Conservation (phyloP, 2,329 filamentous ascomycete genomes). For the Penicillium sclerotiorum region DNA sequence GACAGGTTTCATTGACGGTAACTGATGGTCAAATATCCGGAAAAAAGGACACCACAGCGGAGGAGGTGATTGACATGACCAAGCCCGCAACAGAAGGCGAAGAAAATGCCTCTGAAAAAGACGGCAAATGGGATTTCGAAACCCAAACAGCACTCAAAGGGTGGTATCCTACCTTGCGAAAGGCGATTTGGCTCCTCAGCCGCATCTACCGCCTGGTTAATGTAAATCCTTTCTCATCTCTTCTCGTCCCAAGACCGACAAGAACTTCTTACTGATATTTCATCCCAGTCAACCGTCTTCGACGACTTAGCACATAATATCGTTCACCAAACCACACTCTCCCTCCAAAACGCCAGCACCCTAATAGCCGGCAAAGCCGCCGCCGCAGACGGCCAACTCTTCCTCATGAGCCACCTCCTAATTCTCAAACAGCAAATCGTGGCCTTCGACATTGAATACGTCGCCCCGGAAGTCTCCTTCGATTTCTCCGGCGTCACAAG, state of each 20-base stretch:
- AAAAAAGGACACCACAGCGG: conserved; percentile 50
- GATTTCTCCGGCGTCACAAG: conserved; percentile 67
- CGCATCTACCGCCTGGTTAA: conserved; percentile 71
- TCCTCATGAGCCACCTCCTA: conserved; percentile 91
- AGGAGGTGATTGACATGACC: conserved; percentile 44
- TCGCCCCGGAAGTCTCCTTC: conserved; percentile 65
- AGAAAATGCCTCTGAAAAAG: conserved; percentile 50
- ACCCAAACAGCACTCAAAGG: conserved; percentile 59
- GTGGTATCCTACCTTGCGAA: conserved; percentile 69
- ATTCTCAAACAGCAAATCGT: conserved; percentile 95
- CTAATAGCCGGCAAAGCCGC: conserved; percentile 66
- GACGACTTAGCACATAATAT: conserved; percentile 77
- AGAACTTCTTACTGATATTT: conserved; percentile 20
- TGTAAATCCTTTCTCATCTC: conserved; percentile 39
- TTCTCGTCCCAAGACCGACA: background rate
- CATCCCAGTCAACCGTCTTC: conserved; percentile 63
- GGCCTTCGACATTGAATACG: conserved; percentile 87
- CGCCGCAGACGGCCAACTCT: conserved; percentile 78
- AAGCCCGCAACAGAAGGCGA: conserved; percentile 54
- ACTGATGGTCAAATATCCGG: conserved; percentile 56
- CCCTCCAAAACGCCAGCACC: conserved; percentile 74
- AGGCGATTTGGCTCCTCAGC: conserved; percentile 69
- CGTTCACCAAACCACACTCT: conserved; percentile 84
- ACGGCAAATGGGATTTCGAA: conserved; percentile 56
- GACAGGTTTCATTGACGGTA: conserved; percentile 45